phyloP scores from a whole-genome alignment of 768 basidiomycete genomes.

The Psilocybe cyanescens region DNA sequence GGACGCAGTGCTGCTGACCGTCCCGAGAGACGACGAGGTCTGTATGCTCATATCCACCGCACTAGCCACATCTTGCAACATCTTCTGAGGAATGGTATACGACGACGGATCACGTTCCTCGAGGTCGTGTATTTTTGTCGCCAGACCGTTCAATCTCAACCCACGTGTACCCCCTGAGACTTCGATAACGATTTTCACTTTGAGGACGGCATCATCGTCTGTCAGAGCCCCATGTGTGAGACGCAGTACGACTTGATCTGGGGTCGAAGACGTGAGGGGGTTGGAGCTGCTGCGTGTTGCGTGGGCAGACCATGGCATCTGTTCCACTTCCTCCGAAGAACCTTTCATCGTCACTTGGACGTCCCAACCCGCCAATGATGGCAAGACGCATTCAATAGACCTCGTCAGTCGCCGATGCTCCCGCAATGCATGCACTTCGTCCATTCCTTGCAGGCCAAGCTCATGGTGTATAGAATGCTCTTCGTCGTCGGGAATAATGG shows the following conservation, averaged over 20 bases:
- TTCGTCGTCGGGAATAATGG: constrained; percentile 78
- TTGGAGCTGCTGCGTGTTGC: constrained; percentile 53
- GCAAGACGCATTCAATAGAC: constrained; percentile 81
- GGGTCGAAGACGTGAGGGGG: constrained; percentile 33
- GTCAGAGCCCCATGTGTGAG: constrained; percentile 73
- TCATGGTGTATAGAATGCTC: constrained; percentile 37
- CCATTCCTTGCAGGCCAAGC: constrained; percentile 48
- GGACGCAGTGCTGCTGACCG: constrained; percentile 53
- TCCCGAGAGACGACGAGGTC: constrained; percentile 63
- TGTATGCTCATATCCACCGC: constrained; percentile 70
- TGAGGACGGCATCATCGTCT: constrained; percentile 78
- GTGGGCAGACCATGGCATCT: constrained; percentile 72
- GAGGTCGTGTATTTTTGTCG: constrained; percentile 64
- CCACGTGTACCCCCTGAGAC: constrained; percentile 76
- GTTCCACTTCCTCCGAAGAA: constrained; percentile 71
- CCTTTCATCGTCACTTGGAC: constrained; percentile 78
- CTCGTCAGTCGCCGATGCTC: constrained; percentile 75
- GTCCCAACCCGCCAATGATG: constrained; percentile 83
- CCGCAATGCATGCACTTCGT: constrained; percentile 64
- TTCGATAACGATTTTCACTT: constrained; percentile 82
- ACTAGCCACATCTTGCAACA: constrained; percentile 76
- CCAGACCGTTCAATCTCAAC: constrained; percentile 85
- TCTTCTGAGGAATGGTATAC: constrained; percentile 59
- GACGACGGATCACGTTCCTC: constrained; percentile 73
- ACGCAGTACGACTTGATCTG: constrained; percentile 62